Conservation (phyloP, 106 monocot genomes). For the Allium sativum region DNA sequence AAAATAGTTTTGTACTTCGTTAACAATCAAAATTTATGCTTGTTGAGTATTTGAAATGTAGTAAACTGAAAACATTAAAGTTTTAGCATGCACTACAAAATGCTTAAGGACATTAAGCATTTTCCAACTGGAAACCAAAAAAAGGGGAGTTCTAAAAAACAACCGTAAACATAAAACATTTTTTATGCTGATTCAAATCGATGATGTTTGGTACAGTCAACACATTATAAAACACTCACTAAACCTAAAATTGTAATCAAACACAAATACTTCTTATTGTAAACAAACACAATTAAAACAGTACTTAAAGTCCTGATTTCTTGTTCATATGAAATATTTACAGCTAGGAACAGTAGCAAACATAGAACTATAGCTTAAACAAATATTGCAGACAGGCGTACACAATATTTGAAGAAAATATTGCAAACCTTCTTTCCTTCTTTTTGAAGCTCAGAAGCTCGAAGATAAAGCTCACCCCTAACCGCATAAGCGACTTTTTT, state of each 20-base stretch:
- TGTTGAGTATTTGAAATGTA: too few species aligned
- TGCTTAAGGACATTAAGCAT: too few species aligned
- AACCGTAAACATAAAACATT: too few species aligned
- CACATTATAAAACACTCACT: too few species aligned
- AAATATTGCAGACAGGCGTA: not conserved
- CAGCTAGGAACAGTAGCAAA: not conserved
- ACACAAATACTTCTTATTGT: not conserved
- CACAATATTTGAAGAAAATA: not conserved
- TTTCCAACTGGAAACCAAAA: too few species aligned
- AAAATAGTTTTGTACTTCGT: too few species aligned
- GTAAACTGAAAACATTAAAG: too few species aligned
- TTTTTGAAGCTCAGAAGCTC: slow-evolving; percentile 92
- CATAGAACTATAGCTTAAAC: not conserved
- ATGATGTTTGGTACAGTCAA: too few species aligned
- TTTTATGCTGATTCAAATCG: too few species aligned
- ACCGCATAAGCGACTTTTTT: slow-evolving; percentile 93
- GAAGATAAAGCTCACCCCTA: slow-evolving; percentile 90
- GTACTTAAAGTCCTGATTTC: not conserved
- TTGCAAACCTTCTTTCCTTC: slow-evolving; percentile 82
- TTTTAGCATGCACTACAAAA: too few species aligned
- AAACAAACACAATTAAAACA: not conserved
- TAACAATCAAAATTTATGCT: too few species aligned
- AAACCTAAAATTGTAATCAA: not conserved
- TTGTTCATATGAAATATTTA: not conserved
- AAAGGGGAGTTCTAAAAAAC: too few species aligned